Evolutionary conservation across 1,284 basidiomycete genomes (phyloP).

Genomic region (Apiotrichum akiyoshidainum): DNA sequence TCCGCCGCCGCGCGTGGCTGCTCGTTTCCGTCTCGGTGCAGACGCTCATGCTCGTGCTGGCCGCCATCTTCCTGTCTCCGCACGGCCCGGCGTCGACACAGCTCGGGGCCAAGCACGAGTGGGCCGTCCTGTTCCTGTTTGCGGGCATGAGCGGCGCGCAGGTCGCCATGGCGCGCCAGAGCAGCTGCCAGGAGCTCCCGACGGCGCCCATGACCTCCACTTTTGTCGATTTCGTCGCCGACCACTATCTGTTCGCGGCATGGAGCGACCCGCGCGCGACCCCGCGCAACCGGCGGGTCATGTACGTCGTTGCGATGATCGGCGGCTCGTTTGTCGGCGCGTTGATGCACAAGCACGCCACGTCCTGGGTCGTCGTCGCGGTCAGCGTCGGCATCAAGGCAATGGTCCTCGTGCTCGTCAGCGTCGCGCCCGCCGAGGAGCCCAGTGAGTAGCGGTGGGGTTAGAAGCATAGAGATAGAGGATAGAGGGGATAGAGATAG

Average conservation of each 20-base stretch:
- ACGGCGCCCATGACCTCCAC: conserved; percentile 46
- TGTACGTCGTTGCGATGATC: conserved; percentile 42
- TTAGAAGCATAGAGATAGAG: neutral
- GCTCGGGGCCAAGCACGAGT: conserved; percentile 34
- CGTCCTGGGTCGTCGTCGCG: conserved; percentile 39
- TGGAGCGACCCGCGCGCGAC: conserved; percentile 28
- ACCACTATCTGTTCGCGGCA: conserved; percentile 37
- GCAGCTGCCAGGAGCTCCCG: conserved; percentile 35
- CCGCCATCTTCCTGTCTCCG: conserved; percentile 37
- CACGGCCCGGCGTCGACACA: conserved; percentile 24
- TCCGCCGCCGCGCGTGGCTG: conserved; percentile 41
- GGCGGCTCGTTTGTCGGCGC: conserved; percentile 42
- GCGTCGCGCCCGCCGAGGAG: conserved; percentile 10
- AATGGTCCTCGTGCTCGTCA: conserved; percentile 23
- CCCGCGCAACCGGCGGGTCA: conserved; percentile 38
- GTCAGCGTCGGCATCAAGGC: conserved; percentile 37
- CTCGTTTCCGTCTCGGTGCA: conserved; percentile 31
- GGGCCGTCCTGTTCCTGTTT: conserved; percentile 42
- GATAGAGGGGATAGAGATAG: no score
- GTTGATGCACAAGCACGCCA: conserved; percentile 33
- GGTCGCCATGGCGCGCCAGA: conserved; percentile 45
- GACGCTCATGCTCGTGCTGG: conserved; percentile 28
- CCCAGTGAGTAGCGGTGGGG: no score
- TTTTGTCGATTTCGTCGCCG: conserved; percentile 47
- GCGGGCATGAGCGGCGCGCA: conserved; percentile 47